Evolutionary conservation across 139 green algal genomes (phyloP).

Genomic region (Limnomonas spitsbergensis): DNA sequence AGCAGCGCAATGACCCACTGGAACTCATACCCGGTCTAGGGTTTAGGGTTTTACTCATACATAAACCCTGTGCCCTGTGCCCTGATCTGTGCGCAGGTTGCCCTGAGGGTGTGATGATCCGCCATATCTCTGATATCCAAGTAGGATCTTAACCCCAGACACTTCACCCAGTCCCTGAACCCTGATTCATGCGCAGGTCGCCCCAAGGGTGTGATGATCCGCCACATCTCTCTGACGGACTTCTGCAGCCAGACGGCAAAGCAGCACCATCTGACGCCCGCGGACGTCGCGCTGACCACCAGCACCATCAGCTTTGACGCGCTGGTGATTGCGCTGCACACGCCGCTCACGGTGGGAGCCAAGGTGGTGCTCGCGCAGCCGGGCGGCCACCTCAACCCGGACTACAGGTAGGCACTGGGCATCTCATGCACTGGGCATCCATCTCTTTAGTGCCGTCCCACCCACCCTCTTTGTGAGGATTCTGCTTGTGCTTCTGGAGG

Average conservation of each 20-base stretch:
- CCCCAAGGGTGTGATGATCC: slow-evolving; percentile 11
- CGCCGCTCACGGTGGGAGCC: not conserved
- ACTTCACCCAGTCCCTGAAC: too few relatives aligned
- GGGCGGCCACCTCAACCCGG: not conserved
- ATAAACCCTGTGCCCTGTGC: too few relatives aligned
- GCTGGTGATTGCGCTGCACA: slow-evolving; percentile 11
- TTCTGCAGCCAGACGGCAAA: not conserved
- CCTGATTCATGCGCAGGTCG: not conserved
- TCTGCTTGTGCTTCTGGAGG: too few relatives aligned
- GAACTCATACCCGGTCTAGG: too few relatives aligned
- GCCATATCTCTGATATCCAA: not conserved
- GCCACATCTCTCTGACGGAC: not conserved
- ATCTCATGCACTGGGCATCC: not conserved
- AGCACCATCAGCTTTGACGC: slow-evolving; percentile 44
- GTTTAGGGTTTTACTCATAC: too few relatives aligned
- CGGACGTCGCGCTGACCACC: slow-evolving; percentile 12
- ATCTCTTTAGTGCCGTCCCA: too few relatives aligned
- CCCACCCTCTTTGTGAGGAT: too few relatives aligned
- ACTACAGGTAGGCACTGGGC: not conserved
- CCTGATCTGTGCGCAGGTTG: too few relatives aligned
- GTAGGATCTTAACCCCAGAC: not conserved
- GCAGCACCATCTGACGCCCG: not conserved
- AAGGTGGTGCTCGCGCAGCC: not conserved
- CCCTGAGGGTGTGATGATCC: too few relatives aligned
- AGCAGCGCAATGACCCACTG: too few relatives aligned